Evolutionary conservation across 139 green algal species (phyloP), one percentile per base, ranked within the genome.

Genomic region (Chlorokybus atmophyticus): DNA sequence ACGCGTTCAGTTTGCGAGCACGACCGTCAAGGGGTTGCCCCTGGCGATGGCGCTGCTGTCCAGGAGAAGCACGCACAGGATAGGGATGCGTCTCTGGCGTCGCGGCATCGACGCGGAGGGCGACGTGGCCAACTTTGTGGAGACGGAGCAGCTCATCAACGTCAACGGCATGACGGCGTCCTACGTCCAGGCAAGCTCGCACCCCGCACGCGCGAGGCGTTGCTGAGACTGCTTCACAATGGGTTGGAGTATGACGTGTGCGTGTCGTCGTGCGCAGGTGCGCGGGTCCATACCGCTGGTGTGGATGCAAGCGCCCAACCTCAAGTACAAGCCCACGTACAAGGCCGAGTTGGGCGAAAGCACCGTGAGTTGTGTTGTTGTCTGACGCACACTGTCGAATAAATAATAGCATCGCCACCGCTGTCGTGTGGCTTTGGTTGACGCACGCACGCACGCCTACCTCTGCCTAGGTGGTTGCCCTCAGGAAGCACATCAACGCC

Each of bases 61-160:
- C n/a, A n/a, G n/a, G n/a, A n/a, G n/a, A n/a, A n/a, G n/a, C n/a
- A n/a, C n/a, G n/a, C n/a, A n/a, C n/a, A n/a, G n/a, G n/a, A n/a
- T n/a, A 67, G 60, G 60, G 19, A 68, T 53, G 7, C 52, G 60
- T 29, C 64, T 68, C 52, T 68, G 60, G 60, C 30, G 60, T 77
- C 70, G 88, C 0, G 88, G 88, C 35, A 71, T 93, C 28, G 93
- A 81, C 55, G 75, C 80, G 49, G 35, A 66, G 8, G 86, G 87
- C 28, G 68, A 80, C 2, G 83, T 93, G 29, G 89, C 89, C 6
- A 97, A 97, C 62, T 88, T 95, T 52, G 89, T 95, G 49, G 87
- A 95, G 75, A 82, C 79, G 23, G 87, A 90, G 78, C 82, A 90
- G 66, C 70, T 83, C 23, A 42, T 78, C 25, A 38, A 63, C 35